These are phyloP conservation scores for Jamesozyma gamospora DNA, from an alignment of 805 yeast species.

Conservation along the genomic window DNA sequence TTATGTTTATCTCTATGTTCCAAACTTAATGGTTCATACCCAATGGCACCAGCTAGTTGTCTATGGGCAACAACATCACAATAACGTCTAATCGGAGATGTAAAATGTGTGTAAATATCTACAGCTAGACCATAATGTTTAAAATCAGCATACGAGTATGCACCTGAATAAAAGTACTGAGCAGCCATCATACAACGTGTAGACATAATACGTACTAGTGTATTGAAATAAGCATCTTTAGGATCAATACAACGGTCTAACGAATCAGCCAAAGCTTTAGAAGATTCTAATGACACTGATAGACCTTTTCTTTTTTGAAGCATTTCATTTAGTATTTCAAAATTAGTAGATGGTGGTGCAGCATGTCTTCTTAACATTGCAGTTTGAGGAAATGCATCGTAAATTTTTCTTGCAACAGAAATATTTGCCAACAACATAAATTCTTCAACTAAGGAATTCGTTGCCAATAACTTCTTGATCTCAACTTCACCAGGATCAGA, in stretches of 20 bases:
- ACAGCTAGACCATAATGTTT: conserved; percentile 96
- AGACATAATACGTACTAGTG: conserved; percentile 89
- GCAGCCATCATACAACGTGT: conserved; percentile 99
- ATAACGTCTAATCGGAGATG: conserved; percentile 95
- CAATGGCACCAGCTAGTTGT: conserved; percentile 96
- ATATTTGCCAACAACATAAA: conserved; percentile 97
- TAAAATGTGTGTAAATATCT: conserved; percentile 95
- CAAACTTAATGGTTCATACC: conserved; percentile 73
- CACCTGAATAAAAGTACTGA: conserved; percentile 89
- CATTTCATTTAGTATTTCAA: conserved; percentile 84
- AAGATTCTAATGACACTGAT: conserved; percentile 69
- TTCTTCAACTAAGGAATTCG: conserved; percentile 94
- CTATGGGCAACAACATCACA: conserved; percentile 97
- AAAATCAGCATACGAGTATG: conserved; percentile 81
- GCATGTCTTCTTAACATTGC: conserved; percentile 98
- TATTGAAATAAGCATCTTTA: conserved; percentile 82
- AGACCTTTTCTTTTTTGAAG: conserved; percentile 68
- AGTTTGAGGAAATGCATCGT: conserved; percentile 90
- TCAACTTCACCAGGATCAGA: conserved; percentile 95
- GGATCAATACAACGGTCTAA: conserved; percentile 80
- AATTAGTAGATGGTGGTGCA: conserved; percentile 91
- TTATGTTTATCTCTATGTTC: conserved; percentile 80
- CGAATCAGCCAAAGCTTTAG: conserved; percentile 88
- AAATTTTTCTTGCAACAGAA: conserved; percentile 87
- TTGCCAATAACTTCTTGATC: conserved; percentile 74